Evolutionary conservation across 192 early-diverging fungal genomes (phyloP).

Genomic region (Umbelopsis vinacea): DNA sequence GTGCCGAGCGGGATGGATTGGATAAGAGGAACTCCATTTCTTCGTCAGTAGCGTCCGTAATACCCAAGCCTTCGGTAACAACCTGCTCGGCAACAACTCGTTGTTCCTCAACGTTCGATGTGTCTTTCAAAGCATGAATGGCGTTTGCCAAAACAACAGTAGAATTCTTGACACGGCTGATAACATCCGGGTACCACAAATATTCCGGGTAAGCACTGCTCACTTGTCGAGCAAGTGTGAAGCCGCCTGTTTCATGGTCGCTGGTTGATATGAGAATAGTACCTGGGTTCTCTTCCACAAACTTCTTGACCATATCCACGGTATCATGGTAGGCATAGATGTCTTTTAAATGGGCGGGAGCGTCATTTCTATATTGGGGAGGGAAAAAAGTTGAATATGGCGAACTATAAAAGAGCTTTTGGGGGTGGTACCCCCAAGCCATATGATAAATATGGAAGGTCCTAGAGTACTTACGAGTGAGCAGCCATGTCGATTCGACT

Average conservation of each 20-base stretch:
- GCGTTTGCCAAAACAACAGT: conserved; percentile 56
- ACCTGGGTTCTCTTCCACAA: conserved; percentile 76
- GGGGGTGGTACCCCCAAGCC: no score
- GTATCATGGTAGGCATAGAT: conserved; percentile 90
- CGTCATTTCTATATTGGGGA: conserved; percentile 74
- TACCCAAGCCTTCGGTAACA: conserved; percentile 66
- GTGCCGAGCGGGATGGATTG: conserved; percentile 32
- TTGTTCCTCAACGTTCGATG: conserved; percentile 23
- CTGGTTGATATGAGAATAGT: conserved; percentile 89
- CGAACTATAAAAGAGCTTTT: no score
- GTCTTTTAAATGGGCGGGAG: conserved; percentile 89
- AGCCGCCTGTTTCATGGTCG: conserved; percentile 98
- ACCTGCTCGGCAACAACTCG: conserved; percentile 54
- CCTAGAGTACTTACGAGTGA: conserved; percentile 58
- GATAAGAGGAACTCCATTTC: conserved; percentile 57
- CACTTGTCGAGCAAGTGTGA: conserved; percentile 81
- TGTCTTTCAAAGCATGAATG: conserved; percentile 41
- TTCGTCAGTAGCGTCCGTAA: conserved; percentile 67
- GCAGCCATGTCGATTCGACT: conserved; percentile 96
- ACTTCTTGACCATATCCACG: conserved; percentile 72
- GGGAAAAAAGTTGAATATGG: background rate
- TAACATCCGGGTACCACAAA: conserved; percentile 76
- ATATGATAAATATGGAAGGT: background rate
- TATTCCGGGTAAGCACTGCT: conserved; percentile 83
- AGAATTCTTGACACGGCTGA: conserved; percentile 72